Evolutionary conservation across 2,329 filamentous ascomycete genomes (phyloP).

Genomic region (Stemphylium beticola): DNA sequence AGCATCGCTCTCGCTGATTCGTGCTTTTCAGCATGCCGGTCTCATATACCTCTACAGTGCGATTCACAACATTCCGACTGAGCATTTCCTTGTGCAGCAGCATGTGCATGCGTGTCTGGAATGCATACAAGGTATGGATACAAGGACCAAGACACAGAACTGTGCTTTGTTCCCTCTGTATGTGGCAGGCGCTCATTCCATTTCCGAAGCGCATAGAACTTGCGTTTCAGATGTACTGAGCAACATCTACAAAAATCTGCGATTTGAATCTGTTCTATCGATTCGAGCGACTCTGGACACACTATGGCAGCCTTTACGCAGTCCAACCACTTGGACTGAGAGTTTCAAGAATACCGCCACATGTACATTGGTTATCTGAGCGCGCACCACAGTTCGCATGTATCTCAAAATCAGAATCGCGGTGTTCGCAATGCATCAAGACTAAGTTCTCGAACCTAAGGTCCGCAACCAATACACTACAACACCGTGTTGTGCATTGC

Average conservation of each 20-base stretch:
- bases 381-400: background rate
- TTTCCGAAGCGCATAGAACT: constrained; percentile 4
- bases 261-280: constrained; percentile 19
- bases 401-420: background rate
- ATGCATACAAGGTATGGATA: constrained; percentile 17
- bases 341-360: constrained; percentile 8
- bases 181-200: constrained; percentile 19
- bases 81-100: constrained; percentile 19
- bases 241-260: constrained; percentile 15
- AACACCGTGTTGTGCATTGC: too few species aligned
- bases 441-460: too few species aligned
- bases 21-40: constrained; percentile 21
- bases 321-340: constrained; percentile 8
- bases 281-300: constrained; percentile 11
- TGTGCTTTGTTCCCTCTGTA: constrained; percentile 24
- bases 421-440: too few species aligned
- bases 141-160: constrained; percentile 15
- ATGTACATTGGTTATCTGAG: constrained; percentile 9
- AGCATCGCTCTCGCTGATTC: constrained; percentile 8
- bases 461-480: too few species aligned
- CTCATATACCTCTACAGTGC: constrained; percentile 25
- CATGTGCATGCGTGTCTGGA: constrained; percentile 22
- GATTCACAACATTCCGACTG: constrained; percentile 12
- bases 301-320: constrained; percentile 7
- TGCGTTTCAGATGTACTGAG: constrained; percentile 10